Evolutionary conservation across 75 land plant genomes (phyloP).

Genomic region (Isoetes taiwanensis): DNA sequence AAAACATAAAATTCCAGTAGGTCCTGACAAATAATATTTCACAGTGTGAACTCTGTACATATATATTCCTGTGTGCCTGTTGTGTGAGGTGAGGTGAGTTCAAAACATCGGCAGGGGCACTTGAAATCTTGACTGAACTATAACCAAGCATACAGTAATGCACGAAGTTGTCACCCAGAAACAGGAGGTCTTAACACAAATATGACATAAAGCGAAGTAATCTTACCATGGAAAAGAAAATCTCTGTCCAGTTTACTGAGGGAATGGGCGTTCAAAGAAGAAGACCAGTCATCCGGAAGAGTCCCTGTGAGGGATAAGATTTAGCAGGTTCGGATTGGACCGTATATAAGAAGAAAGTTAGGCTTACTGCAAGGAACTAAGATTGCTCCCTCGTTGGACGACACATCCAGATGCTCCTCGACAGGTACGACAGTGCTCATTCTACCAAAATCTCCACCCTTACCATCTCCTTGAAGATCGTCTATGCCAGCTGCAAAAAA

Average conservation of each 20-base stretch:
- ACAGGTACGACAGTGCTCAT: constrained; percentile 16
- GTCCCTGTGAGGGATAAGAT: constrained; percentile 34
- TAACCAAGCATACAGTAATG: neutral
- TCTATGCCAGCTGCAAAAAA: constrained; percentile 38
- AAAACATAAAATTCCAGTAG: neutral
- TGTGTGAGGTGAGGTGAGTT: neutral
- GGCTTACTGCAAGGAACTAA: constrained; percentile 40
- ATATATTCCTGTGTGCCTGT: neutral
- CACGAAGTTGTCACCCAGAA: neutral
- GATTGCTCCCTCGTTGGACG: constrained; percentile 57
- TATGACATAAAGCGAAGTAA: neutral
- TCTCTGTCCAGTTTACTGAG: constrained; percentile 56
- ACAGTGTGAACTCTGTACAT: neutral
- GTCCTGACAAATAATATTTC: neutral
- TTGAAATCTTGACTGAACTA: neutral
- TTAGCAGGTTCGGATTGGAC: constrained; percentile 2
- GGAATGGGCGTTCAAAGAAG: constrained; percentile 39
- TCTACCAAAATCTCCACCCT: constrained; percentile 12
- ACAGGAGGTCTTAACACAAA: neutral
- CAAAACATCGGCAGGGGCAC: neutral
- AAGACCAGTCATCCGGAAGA: constrained; percentile 53
- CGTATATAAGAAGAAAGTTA: neutral
- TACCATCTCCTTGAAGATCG: constrained; percentile 20
- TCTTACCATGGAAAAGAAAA: constrained; percentile 83
- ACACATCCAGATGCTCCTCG: constrained; percentile 38